Conservation (phyloP, 129 eudicot genomes). For the Escallonia herrerae region DNA sequence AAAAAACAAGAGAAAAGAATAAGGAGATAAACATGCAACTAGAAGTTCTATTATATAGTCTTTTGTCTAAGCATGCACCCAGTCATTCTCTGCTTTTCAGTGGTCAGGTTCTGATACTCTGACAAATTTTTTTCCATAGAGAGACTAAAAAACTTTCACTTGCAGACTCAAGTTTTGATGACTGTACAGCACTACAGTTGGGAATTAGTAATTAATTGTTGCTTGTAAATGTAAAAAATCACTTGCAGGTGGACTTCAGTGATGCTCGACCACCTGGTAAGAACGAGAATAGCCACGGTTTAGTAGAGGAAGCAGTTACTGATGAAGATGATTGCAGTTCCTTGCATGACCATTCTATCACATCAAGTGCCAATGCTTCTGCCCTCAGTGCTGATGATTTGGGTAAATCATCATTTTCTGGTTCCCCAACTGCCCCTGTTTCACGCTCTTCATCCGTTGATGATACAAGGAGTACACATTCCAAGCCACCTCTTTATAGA, state of each 20-base stretch:
- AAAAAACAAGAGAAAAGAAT: neutral
- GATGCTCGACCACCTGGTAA: slow-evolving; percentile 25
- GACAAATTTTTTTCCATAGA: too few species aligned
- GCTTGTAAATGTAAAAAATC: neutral
- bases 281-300: slow-evolving; percentile 23
- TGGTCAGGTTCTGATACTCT: too few species aligned
- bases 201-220: too few species aligned
- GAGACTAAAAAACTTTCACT: too few species aligned
- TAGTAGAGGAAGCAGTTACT: slow-evolving; percentile 25
- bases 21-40: neutral
- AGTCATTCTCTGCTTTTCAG: too few species aligned
- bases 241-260: slow-evolving; percentile 35
- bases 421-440: slow-evolving; percentile 21
- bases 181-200: too few species aligned
- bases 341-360: slow-evolving; percentile 2
- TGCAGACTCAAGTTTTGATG: too few species aligned
- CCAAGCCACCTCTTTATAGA: slow-evolving; percentile 11
- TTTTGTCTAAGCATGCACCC: neutral
- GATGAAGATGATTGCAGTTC: slow-evolving; percentile 12
- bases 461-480: slow-evolving; percentile 7
- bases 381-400: slow-evolving; percentile 19
- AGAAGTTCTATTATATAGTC: neutral
- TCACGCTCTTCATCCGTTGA: slow-evolving; percentile 34
- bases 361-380: slow-evolving; percentile 4
- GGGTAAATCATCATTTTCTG: slow-evolving; percentile 23